phyloP scores from a whole-genome alignment of 805 yeast species.

The Starmerella floricola region DNA sequence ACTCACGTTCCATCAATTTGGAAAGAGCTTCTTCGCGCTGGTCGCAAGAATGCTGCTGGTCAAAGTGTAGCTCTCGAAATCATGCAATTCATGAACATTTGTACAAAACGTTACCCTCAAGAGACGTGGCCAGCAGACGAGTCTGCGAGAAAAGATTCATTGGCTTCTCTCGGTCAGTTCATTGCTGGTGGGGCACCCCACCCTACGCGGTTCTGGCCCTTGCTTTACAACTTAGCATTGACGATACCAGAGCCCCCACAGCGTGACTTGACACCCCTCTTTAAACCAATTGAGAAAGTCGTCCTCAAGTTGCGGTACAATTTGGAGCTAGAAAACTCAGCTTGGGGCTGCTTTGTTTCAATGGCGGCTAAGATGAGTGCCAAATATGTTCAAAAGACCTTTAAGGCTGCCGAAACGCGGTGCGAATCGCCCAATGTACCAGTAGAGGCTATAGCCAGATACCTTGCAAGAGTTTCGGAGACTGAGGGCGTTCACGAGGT shows the following conservation, averaged over 20 bases:
- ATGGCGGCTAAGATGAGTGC: conserved; percentile 15
- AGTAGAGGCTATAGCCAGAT: conserved; percentile 7
- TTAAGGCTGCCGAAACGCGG: conserved; percentile 14
- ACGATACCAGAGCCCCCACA: conserved; percentile 11
- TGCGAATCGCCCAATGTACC: conserved; percentile 7
- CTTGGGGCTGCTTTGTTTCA: conserved; percentile 24
- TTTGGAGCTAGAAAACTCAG: conserved; percentile 18
- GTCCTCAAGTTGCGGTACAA: conserved; percentile 11
- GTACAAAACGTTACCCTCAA: conserved; percentile 34
- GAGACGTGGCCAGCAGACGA: conserved; percentile 21
- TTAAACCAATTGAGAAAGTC: conserved; percentile 13
- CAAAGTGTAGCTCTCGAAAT: conserved; percentile 23
- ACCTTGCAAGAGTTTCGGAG: conserved; percentile 4
- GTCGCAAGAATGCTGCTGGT: conserved; percentile 17
- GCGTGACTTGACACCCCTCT: conserved; percentile 10
- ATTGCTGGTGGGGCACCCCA: conserved; percentile 11
- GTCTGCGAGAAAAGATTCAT: conserved; percentile 11
- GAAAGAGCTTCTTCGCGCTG: conserved; percentile 20
- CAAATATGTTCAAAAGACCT: conserved; percentile 1
- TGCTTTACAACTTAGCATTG: conserved; percentile 18
- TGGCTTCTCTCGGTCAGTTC: conserved; percentile 18
- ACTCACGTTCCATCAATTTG: conserved; percentile 7
- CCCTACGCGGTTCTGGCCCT: conserved; percentile 20
- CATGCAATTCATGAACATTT: conserved; percentile 30
- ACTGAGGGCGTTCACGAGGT: background rate